Conservation (phyloP, 2,329 filamentous ascomycete species). For the Alternaria tenuissima region DNA sequence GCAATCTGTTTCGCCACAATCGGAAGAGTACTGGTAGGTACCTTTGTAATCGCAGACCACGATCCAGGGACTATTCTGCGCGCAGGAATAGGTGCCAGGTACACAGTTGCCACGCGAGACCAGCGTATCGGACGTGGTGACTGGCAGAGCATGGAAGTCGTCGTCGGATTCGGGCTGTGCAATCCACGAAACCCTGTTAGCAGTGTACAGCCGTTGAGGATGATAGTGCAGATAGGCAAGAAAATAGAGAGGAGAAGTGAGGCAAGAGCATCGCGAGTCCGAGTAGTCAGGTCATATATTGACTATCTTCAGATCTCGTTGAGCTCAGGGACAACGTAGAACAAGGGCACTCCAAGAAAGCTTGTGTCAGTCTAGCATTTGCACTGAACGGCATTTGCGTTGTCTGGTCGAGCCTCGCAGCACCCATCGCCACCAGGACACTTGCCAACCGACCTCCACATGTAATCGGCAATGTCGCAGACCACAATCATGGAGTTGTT, state of each 20-base stretch:
- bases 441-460: slow-evolving; percentile 2
- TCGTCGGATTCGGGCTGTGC: background rate
- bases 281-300: background rate
- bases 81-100: slow-evolving; percentile 2
- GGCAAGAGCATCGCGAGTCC: background rate
- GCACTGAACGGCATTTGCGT: slow-evolving; percentile 2
- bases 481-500: slow-evolving; percentile 4
- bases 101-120: background rate
- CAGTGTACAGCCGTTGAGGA: background rate
- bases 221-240: background rate
- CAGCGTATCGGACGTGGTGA: background rate
- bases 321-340: background rate
- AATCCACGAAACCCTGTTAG: background rate
- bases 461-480: slow-evolving; percentile 9
- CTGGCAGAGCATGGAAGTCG: background rate
- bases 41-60: slow-evolving; percentile 3
- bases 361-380: background rate
- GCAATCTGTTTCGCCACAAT: slow-evolving; percentile 2
- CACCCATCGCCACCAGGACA: slow-evolving; percentile 3
- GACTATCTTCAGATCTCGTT: background rate
- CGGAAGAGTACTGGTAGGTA: slow-evolving; percentile 1
- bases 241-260: background rate
- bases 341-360: background rate
- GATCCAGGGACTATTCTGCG: background rate
- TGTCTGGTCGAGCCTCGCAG: slow-evolving; percentile 5